Evolutionary conservation across 2,329 filamentous ascomycete species (phyloP).

Genomic region (Xylaria sp.): DNA sequence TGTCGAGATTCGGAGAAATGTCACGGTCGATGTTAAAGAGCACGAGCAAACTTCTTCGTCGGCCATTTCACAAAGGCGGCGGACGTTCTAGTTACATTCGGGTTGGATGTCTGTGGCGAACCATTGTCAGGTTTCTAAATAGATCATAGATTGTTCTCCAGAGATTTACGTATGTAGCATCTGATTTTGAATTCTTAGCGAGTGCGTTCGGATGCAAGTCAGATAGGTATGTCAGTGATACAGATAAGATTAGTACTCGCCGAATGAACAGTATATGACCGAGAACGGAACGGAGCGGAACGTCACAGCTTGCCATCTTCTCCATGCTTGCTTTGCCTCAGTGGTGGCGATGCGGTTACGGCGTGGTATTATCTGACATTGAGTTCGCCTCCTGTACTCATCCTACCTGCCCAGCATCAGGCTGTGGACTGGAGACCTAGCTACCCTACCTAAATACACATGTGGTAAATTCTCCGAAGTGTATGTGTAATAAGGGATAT

Average conservation of each 20-base stretch:
- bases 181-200: not conserved
- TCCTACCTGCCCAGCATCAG: not conserved
- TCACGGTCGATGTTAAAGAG: not conserved
- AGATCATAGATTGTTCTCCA: not conserved
- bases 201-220: not conserved
- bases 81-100: not conserved
- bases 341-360: not conserved
- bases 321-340: not conserved
- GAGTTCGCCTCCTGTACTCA: not conserved
- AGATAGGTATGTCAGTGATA: not conserved
- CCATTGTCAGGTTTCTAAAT: not conserved
- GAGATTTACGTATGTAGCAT: no score
- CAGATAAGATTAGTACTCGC: not conserved
- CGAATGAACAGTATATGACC: not conserved
- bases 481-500: no score
- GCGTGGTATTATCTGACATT: not conserved
- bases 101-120: not conserved
- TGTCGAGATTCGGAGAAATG: not conserved
- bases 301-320: not conserved
- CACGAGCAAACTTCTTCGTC: constrained; percentile 2
- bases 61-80: not conserved
- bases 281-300: not conserved
- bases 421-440: not conserved
- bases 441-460: not conserved
- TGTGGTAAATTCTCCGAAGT: not conserved